Conservation (phyloP, 306 rosid species). For the Erythrophleum fordii region DNA sequence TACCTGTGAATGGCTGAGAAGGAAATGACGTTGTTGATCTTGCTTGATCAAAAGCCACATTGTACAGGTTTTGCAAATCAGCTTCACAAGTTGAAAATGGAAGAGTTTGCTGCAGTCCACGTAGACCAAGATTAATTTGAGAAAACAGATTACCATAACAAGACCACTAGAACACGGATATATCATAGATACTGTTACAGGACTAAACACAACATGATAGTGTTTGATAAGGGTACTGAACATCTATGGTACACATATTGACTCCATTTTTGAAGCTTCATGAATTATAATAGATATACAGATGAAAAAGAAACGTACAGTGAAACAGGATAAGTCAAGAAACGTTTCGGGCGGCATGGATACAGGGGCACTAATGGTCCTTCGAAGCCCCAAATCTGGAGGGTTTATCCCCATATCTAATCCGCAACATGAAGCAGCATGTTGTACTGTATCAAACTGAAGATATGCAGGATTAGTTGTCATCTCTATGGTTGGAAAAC, state of each 20-base stretch:
- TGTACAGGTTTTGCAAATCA: constrained; percentile 60
- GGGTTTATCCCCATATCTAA: constrained; percentile 60
- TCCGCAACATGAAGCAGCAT: constrained; percentile 63
- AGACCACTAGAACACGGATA: neutral
- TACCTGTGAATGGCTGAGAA: constrained; percentile 76
- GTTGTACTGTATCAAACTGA: constrained; percentile 69
- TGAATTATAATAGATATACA: neutral
- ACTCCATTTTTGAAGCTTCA: neutral
- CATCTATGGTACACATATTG: neutral
- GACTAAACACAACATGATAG: neutral
- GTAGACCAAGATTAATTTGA: neutral
- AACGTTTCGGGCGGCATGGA: constrained; percentile 64
- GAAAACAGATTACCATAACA: neutral
- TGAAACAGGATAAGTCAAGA: constrained; percentile 68
- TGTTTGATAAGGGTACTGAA: too few species aligned
- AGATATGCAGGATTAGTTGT: constrained; percentile 58
- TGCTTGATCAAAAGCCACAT: constrained; percentile 59
- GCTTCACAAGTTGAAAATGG: constrained; percentile 69
- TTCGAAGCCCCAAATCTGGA: constrained; percentile 57
- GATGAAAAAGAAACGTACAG: constrained; percentile 49
- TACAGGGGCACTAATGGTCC: constrained; percentile 63
- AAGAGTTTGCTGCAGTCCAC: constrained; percentile 58
- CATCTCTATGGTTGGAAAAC: constrained; percentile 62
- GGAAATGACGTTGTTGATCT: constrained; percentile 51
- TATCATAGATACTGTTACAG: neutral